Conservation (phyloP, 768 basidiomycete species). For the Termitomyces heimii region DNA sequence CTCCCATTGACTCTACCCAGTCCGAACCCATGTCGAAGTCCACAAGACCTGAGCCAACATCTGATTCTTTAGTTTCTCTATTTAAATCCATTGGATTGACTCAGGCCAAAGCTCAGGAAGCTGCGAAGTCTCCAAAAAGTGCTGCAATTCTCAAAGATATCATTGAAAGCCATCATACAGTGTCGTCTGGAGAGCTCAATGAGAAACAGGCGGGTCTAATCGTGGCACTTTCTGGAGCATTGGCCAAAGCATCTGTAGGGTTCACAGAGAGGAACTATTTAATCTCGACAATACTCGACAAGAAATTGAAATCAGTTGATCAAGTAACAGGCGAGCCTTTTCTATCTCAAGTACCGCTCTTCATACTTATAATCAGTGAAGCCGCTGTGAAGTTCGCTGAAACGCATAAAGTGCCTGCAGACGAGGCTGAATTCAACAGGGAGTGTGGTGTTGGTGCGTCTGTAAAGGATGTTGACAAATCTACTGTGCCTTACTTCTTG, state of each 20-base stretch:
- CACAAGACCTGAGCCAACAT: conserved; percentile 17
- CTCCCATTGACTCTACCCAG: not conserved
- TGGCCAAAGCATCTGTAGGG: conserved; percentile 51
- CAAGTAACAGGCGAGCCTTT: conserved; percentile 74
- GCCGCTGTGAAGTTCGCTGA: conserved; percentile 78
- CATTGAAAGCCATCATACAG: conserved; percentile 49
- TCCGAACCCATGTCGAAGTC: conserved; percentile 21
- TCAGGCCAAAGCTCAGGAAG: conserved; percentile 74
- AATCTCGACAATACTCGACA: conserved; percentile 63
- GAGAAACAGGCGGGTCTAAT: conserved; percentile 76
- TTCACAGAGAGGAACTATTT: conserved; percentile 55
- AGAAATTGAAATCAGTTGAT: conserved; percentile 71
- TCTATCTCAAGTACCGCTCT: not conserved
- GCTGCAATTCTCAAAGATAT: conserved; percentile 65
- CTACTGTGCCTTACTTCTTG: not conserved
- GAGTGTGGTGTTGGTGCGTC: conserved; percentile 84
- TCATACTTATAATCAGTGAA: conserved; percentile 17
- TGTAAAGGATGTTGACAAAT: not conserved
- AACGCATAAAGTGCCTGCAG: conserved; percentile 49
- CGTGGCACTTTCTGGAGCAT: conserved; percentile 56
- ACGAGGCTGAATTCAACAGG: conserved; percentile 67
- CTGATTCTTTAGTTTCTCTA: conserved; percentile 33
- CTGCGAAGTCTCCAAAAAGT: conserved; percentile 74
- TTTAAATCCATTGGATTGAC: conserved; percentile 79
- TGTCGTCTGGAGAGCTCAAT: conserved; percentile 43